Conservation (phyloP, 441 rosid genomes). For the Gossypium laxum region DNA sequence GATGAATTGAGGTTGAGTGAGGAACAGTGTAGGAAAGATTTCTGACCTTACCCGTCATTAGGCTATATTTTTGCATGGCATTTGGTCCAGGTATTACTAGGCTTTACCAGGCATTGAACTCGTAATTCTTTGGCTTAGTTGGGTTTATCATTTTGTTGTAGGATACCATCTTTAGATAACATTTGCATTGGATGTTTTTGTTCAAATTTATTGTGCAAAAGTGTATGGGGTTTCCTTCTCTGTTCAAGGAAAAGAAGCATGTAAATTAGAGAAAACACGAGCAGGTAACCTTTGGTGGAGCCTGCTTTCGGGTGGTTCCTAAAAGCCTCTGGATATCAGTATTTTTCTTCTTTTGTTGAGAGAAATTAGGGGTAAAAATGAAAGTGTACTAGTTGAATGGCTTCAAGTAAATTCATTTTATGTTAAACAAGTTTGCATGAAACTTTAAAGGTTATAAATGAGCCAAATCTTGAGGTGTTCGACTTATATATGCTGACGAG, state of each 20-base stretch:
- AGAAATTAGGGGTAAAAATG: background rate
- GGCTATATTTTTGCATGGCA: background rate
- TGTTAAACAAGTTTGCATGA: background rate
- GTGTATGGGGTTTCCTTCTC: background rate
- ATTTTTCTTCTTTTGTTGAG: background rate
- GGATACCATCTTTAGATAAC: background rate
- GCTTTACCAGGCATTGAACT: background rate
- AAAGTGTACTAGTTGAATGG: background rate
- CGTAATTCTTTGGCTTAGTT: background rate
- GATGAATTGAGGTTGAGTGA: background rate
- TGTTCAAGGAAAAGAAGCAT: background rate
- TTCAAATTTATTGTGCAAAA: background rate
- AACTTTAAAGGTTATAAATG: background rate
- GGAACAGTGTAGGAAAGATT: background rate
- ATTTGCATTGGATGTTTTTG: background rate
- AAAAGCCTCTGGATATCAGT: background rate
- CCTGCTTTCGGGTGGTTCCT: background rate
- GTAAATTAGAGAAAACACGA: slow-evolving; percentile 5
- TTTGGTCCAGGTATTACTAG: background rate
- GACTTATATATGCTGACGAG: background rate
- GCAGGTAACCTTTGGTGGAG: background rate
- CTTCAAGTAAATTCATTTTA: background rate
- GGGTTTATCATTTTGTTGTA: background rate
- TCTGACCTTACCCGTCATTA: background rate
- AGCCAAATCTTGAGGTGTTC: background rate